Conservation (phyloP, 164 flowering plant species). For the Umbilicus rupestris region DNA sequence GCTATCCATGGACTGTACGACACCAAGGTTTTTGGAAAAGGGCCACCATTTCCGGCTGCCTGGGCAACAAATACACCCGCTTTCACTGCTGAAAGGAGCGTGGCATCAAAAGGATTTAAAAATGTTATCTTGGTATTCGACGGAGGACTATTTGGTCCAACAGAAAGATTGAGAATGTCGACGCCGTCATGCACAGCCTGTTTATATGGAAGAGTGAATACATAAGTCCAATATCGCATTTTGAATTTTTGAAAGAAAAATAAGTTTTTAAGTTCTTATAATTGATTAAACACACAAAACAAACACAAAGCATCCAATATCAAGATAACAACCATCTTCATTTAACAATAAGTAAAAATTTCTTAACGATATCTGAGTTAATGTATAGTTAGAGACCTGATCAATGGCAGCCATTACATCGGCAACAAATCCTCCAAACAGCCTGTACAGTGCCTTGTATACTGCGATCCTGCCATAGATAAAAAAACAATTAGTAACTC, state of each 20-base stretch:
- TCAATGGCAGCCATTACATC: conserved; percentile 99
- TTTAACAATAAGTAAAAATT: neutral
- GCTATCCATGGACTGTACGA: conserved; percentile 99
- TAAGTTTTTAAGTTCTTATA: neutral
- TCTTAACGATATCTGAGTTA: neutral
- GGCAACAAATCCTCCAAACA: conserved; percentile 94
- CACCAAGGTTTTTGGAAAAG: conserved; percentile 80
- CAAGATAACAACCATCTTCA: neutral
- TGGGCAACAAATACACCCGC: conserved; percentile 98
- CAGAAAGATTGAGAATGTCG: conserved; percentile 92
- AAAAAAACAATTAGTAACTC: neutral
- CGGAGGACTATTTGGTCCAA: conserved; percentile 93
- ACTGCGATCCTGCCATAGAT: conserved; percentile 70
- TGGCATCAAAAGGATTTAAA: conserved; percentile 86
- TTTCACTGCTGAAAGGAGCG: conserved; percentile 90
- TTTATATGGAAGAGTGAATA: conserved; percentile 11
- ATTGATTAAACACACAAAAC: neutral
- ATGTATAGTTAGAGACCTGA: conserved; percentile 37
- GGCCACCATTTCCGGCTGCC: conserved; percentile 99
- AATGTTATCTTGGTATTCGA: conserved; percentile 74
- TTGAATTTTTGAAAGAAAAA: neutral
- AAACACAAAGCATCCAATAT: neutral
- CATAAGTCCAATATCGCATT: neutral
- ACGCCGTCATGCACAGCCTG: conserved; percentile 99
- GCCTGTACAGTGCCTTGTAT: conserved; percentile 92